Evolutionary conservation across 2,329 filamentous ascomycete species (phyloP).

Genomic region (Sporothrix curviconia): DNA sequence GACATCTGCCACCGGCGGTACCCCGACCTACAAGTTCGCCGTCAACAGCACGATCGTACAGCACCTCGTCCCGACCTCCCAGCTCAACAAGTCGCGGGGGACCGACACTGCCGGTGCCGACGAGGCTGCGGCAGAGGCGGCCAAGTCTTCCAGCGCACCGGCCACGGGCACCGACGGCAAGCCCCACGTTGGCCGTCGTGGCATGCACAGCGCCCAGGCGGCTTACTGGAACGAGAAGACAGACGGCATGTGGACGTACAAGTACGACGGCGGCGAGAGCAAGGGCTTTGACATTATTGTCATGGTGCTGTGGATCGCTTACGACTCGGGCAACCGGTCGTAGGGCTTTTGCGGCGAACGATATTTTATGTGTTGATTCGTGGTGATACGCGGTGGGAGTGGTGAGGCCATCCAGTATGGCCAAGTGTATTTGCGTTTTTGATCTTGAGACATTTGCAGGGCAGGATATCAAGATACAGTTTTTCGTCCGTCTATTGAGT

Average conservation of each 20-base stretch:
- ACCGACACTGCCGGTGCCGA: conserved; percentile 39
- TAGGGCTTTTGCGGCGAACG: background rate
- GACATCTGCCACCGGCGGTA: conserved; percentile 44
- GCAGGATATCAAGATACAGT: too few species aligned
- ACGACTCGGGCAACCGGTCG: conserved; percentile 26
- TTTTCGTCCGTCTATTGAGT: too few species aligned
- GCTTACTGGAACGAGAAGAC: conserved; percentile 89
- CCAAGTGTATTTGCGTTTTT: too few species aligned
- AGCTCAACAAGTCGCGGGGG: conserved; percentile 54
- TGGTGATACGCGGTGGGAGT: too few species aligned
- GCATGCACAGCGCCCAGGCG: conserved; percentile 81
- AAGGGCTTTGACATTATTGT: conserved; percentile 65
- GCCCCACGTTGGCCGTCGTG: conserved; percentile 73
- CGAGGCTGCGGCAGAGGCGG: conserved; percentile 48
- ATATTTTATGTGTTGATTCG: too few species aligned
- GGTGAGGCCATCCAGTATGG: too few species aligned
- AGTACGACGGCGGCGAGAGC: conserved; percentile 64
- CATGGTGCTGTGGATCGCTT: conserved; percentile 71
- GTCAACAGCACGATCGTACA: conserved; percentile 99
- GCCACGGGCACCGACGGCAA: conserved; percentile 55
- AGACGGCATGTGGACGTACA: conserved; percentile 85
- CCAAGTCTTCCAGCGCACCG: conserved; percentile 36
- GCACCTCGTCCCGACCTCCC: conserved; percentile 67
- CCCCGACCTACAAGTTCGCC: conserved; percentile 76
- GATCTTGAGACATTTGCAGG: too few species aligned